phyloP scores from a whole-genome alignment of 116 monocot species.

The Trichopus zeylanicus region DNA sequence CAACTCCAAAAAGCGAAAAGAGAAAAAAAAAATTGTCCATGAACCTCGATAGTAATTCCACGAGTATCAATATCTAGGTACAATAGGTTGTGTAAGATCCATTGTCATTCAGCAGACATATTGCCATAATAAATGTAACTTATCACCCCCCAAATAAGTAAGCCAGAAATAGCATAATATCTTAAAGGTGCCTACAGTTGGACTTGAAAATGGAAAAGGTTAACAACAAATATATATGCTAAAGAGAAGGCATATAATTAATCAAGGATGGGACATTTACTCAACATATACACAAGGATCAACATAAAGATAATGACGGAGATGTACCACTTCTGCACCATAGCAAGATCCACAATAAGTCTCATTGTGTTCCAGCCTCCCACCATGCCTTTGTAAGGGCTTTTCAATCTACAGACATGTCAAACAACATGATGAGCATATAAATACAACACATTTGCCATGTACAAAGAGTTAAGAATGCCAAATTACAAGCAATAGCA shows the following conservation, averaged over 20 bases:
- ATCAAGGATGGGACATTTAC: not conserved
- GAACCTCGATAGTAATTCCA: not conserved
- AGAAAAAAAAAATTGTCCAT: not conserved
- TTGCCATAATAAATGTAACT: not conserved
- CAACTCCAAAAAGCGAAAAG: not conserved
- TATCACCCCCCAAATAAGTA: too few relatives aligned
- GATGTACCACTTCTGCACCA: constrained; percentile 52
- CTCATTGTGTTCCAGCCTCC: constrained; percentile 61
- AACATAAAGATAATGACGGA: not conserved
- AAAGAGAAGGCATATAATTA: too few relatives aligned
- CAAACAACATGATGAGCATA: not conserved
- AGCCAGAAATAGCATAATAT: not conserved
- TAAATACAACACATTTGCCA: not conserved
- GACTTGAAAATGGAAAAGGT: not conserved
- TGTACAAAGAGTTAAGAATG: not conserved
- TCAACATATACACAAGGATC: too few relatives aligned
- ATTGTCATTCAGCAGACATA: not conserved
- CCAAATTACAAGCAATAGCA: too few relatives aligned
- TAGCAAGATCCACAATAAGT: constrained; percentile 61
- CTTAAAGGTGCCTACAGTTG: not conserved
- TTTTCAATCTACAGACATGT: constrained; percentile 28
- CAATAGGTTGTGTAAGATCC: not conserved
- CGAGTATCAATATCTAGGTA: not conserved
- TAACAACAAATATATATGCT: not conserved
- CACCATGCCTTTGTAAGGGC: constrained; percentile 62